Conservation (phyloP, 345 rosid genomes). For the Gossypium anomalum region DNA sequence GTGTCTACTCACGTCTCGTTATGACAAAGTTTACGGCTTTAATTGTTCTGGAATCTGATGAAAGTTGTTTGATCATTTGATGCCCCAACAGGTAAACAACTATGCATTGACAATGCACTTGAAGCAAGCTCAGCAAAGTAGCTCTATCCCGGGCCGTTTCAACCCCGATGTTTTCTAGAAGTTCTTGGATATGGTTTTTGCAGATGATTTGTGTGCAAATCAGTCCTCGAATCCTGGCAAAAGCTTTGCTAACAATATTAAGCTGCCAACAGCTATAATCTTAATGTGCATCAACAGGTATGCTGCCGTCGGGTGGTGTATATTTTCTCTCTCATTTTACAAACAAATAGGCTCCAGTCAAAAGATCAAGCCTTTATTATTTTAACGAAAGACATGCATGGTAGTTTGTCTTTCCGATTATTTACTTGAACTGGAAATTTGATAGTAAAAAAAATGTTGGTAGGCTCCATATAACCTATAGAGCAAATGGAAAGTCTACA, state of each 20-base stretch:
- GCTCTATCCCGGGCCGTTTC: constrained; percentile 14
- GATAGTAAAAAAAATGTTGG: background rate
- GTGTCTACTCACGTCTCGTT: background rate
- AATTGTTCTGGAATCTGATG: background rate
- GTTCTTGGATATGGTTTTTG: background rate
- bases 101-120: constrained; percentile 24
- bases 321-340: background rate
- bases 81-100: constrained; percentile 9
- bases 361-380: background rate
- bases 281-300: background rate
- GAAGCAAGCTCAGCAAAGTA: constrained; percentile 20
- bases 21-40: background rate
- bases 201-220: background rate
- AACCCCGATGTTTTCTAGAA: constrained; percentile 18
- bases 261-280: background rate
- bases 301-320: background rate
- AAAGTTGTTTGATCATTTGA: background rate
- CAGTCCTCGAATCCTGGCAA: background rate
- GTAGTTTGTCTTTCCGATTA: background rate
- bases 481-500: background rate
- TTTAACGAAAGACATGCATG: background rate
- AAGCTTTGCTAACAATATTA: background rate
- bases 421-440: background rate
- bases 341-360: background rate
- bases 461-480: background rate